Evolutionary conservation across 306 rosid genomes (phyloP).

Genomic region (Cucurbita pepo): DNA sequence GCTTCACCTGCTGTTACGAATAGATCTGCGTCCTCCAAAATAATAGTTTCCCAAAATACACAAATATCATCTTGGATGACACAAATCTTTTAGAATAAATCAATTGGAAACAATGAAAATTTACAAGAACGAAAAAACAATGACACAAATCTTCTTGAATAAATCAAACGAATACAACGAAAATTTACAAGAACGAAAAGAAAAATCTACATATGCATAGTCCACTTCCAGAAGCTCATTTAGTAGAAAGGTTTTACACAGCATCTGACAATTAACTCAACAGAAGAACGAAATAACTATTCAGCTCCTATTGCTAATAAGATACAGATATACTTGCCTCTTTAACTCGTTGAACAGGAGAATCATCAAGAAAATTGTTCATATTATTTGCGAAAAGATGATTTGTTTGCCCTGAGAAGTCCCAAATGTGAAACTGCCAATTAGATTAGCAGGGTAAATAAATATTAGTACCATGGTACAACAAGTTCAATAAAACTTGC

Average conservation of each 20-base stretch:
- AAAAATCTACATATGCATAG: not conserved
- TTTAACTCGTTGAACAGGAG: constrained; percentile 28
- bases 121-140: not conserved
- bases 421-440: constrained; percentile 83
- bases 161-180: not conserved
- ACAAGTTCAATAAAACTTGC: not conserved
- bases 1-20: not conserved
- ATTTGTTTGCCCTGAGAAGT: constrained; percentile 75
- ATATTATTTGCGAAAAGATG: constrained; percentile 37
- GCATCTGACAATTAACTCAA: not conserved
- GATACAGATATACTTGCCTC: constrained; percentile 36
- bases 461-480: constrained; percentile 9
- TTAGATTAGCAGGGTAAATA: constrained; percentile 12
- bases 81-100: not conserved
- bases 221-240: not conserved
- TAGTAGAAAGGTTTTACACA: not conserved
- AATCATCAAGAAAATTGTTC: constrained; percentile 23
- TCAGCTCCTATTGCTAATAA: not conserved
- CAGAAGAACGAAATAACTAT: not conserved
- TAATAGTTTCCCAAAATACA: not conserved
- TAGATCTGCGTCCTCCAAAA: not conserved
- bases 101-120: not conserved
- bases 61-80: not conserved
- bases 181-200: not conserved
- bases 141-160: not conserved